These are phyloP conservation scores for Mycocentrospora acerina DNA, from an alignment of 2,329 filamentous ascomycete genomes.

Conservation along the genomic window DNA sequence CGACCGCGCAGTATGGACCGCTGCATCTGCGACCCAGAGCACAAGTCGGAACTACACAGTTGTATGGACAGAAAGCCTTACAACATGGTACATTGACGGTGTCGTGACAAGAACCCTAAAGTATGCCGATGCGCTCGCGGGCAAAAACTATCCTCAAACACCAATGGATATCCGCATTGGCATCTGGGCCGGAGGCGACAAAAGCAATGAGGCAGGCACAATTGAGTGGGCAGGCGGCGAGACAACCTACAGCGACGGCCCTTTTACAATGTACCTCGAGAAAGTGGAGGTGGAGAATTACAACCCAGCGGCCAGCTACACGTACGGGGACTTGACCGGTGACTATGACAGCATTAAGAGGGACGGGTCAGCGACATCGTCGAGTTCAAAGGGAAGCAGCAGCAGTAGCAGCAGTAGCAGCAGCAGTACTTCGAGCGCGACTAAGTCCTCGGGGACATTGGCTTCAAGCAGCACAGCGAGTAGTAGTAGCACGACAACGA, in stretches of 20 bases:
- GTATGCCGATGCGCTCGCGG: slow-evolving; percentile 56
- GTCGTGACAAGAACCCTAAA: slow-evolving; percentile 61
- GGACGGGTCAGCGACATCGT: slow-evolving; percentile 10
- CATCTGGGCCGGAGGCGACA: slow-evolving; percentile 50
- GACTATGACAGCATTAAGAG: slow-evolving; percentile 50
- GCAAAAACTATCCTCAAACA: slow-evolving; percentile 69
- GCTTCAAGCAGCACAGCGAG: too few relatives aligned
- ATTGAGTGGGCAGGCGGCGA: slow-evolving; percentile 67
- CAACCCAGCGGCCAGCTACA: slow-evolving; percentile 50
- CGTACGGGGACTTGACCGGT: slow-evolving; percentile 50
- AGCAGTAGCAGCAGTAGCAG: too few relatives aligned
- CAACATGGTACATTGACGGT: slow-evolving; percentile 70
- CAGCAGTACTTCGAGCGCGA: too few relatives aligned
- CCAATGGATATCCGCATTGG: slow-evolving; percentile 60
- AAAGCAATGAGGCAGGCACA: slow-evolving; percentile 52
- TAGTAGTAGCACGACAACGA: too few relatives aligned
- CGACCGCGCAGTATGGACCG: slow-evolving; percentile 64
- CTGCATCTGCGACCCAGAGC: slow-evolving; percentile 54
- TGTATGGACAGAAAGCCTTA: slow-evolving; percentile 64
- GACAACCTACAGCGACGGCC: slow-evolving; percentile 46
- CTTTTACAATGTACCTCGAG: slow-evolving; percentile 53
- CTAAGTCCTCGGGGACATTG: too few relatives aligned
- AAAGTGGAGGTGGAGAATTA: slow-evolving; percentile 52
- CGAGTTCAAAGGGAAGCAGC: slow-evolving; percentile 2
- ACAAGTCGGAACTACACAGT: slow-evolving; percentile 67